These are phyloP conservation scores for Platanus orientalis DNA, from an alignment of 164 flowering plant species.

Conservation along the genomic window DNA sequence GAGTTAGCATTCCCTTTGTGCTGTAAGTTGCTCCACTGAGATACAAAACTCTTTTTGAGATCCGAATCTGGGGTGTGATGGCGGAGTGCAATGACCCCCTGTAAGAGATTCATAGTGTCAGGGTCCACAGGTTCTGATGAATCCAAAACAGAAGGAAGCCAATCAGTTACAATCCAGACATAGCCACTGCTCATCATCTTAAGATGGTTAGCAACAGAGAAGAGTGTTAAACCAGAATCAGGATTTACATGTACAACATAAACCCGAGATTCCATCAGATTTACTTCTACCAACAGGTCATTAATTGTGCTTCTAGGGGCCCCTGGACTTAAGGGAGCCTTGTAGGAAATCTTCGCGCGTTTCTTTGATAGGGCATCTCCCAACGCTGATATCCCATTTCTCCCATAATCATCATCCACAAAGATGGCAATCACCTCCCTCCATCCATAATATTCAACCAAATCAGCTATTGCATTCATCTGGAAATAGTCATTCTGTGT, in stretches of 20 bases:
- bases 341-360: conserved; percentile 69
- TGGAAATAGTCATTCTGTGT: conserved; percentile 75
- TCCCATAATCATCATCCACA: conserved; percentile 86
- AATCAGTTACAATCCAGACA: conserved; percentile 95
- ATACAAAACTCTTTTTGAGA: conserved; percentile 38
- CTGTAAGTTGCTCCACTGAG: conserved; percentile 46
- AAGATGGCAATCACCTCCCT: conserved; percentile 78
- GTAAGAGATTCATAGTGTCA: conserved; percentile 45
- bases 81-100: conserved; percentile 83
- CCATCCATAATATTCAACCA: conserved; percentile 63
- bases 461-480: conserved; percentile 77
- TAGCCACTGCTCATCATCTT: conserved; percentile 64
- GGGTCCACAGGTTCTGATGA: conserved; percentile 29
- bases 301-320: conserved; percentile 37
- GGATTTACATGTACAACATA: conserved; percentile 82
- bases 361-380: conserved; percentile 74
- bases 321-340: conserved; percentile 63
- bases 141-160: conserved; percentile 83
- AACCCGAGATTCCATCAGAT: conserved; percentile 84
- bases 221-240: conserved; percentile 55
- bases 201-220: conserved; percentile 57
- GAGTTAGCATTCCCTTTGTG: conserved; percentile 19
- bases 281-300: conserved; percentile 46
- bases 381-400: conserved; percentile 65
- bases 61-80: conserved; percentile 68